Evolutionary conservation across 78 protist genomes (phyloP).

Genomic region (Guillardia theta): DNA sequence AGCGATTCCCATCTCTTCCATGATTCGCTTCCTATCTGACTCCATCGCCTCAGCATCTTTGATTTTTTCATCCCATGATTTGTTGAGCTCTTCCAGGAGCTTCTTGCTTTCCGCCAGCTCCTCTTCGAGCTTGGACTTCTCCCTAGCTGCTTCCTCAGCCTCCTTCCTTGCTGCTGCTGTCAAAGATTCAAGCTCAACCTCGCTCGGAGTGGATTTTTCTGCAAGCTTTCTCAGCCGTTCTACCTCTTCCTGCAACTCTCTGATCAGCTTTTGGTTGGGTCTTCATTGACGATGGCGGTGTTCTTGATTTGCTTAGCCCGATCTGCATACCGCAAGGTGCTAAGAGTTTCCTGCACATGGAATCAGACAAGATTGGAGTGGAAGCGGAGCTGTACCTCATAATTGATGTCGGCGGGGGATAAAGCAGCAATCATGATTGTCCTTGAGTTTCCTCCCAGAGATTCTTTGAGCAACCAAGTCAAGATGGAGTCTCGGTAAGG

Average conservation of each 20-base stretch:
- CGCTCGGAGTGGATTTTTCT: too few relatives aligned
- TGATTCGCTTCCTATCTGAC: neutral
- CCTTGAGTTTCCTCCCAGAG: conserved; percentile 58
- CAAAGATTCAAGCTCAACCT: neutral
- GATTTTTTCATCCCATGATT: neutral
- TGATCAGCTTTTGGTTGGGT: neutral
- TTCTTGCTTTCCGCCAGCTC: neutral
- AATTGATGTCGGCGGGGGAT: conserved; percentile 60
- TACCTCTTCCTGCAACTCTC: neutral
- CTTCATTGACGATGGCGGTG: conserved; percentile 45
- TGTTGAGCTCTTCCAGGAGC: neutral
- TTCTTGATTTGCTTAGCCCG: conserved; percentile 55
- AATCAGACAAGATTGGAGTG: too few relatives aligned
- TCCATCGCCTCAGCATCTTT: neutral
- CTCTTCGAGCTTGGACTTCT: neutral
- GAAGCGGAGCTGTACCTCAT: too few relatives aligned
- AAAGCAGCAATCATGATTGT: conserved; percentile 59
- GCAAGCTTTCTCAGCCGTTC: too few relatives aligned
- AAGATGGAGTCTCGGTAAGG: conserved; percentile 93
- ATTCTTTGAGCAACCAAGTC: conserved; percentile 67
- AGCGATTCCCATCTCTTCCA: too few relatives aligned
- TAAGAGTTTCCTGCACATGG: conserved; percentile 48
- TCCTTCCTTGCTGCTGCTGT: neutral
- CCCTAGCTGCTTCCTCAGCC: neutral
- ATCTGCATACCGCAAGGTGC: conserved; percentile 44